Evolutionary conservation across 2,329 filamentous ascomycete species (phyloP).

Genomic region (Ceratocystis diversiconidia): DNA sequence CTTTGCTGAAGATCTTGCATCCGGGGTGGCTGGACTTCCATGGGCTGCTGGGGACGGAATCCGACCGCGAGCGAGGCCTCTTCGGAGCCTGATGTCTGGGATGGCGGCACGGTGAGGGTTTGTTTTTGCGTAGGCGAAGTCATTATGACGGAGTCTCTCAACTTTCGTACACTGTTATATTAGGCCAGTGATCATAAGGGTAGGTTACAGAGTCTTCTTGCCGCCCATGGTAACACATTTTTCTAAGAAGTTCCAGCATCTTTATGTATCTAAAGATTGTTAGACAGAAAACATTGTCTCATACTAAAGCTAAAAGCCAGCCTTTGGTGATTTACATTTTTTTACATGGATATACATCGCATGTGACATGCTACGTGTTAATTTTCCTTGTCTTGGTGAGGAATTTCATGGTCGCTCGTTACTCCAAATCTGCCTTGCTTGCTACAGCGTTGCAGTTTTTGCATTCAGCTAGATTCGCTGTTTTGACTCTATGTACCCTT

Average conservation of each 20-base stretch:
- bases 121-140: neutral
- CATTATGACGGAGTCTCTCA: neutral
- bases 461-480: neutral
- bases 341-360: neutral
- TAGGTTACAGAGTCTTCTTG: neutral
- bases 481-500: neutral
- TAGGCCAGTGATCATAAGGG: neutral
- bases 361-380: neutral
- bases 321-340: neutral
- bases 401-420: neutral
- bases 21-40: conserved; percentile 64
- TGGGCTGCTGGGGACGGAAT: conserved; percentile 40
- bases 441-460: neutral
- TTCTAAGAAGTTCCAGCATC: neutral
- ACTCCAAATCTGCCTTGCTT: neutral
- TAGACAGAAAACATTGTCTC: neutral
- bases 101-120: neutral
- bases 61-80: conserved; percentile 23
- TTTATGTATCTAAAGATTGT: neutral
- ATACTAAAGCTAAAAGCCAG: neutral
- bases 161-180: no score
- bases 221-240: neutral
- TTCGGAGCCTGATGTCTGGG: neutral
- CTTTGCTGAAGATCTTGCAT: conserved; percentile 73
- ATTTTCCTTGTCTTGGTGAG: neutral